phyloP scores from a whole-genome alignment of 805 yeast genomes.

The Starmerella davenportii region DNA sequence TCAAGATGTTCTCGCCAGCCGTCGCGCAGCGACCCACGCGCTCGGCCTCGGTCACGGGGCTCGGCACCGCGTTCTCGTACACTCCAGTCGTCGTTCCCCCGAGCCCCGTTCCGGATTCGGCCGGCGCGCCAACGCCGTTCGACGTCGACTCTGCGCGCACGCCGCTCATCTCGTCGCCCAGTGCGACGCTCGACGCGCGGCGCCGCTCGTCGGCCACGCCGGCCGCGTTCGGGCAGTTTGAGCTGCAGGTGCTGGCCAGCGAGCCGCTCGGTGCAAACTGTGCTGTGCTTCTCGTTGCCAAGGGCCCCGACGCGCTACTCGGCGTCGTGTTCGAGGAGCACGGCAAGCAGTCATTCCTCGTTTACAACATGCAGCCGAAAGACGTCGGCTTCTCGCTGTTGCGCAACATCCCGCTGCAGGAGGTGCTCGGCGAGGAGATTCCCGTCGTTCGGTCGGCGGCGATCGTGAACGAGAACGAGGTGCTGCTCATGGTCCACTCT shows the following conservation, averaged over 20 bases:
- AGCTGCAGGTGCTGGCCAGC: constrained; percentile 18
- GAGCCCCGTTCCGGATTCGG: neutral
- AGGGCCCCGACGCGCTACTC: constrained; percentile 17
- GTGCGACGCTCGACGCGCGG: neutral
- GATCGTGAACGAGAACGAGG: constrained; percentile 9
- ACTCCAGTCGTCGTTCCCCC: neutral
- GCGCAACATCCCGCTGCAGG: constrained; percentile 22
- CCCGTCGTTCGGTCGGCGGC: constrained; percentile 8
- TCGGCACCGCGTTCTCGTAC: neutral
- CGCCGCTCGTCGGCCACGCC: neutral
- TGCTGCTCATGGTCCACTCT: constrained; percentile 25
- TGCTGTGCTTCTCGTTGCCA: constrained; percentile 18
- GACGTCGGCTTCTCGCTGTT: constrained; percentile 17
- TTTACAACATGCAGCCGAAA: neutral
- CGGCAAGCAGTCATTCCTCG: constrained; percentile 2
- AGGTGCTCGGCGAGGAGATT: constrained; percentile 17
- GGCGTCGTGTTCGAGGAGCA: constrained; percentile 20
- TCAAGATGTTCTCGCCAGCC: constrained; percentile 26
- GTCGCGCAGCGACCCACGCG: neutral
- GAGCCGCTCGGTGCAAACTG: constrained; percentile 20
- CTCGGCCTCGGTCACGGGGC: neutral
- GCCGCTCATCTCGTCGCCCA: neutral
- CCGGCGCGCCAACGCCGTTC: neutral
- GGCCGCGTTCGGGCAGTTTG: neutral
- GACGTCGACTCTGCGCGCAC: neutral